phyloP scores from a whole-genome alignment of 352 stramenopile genomes.

The Phytopythium chamaehyphon region DNA sequence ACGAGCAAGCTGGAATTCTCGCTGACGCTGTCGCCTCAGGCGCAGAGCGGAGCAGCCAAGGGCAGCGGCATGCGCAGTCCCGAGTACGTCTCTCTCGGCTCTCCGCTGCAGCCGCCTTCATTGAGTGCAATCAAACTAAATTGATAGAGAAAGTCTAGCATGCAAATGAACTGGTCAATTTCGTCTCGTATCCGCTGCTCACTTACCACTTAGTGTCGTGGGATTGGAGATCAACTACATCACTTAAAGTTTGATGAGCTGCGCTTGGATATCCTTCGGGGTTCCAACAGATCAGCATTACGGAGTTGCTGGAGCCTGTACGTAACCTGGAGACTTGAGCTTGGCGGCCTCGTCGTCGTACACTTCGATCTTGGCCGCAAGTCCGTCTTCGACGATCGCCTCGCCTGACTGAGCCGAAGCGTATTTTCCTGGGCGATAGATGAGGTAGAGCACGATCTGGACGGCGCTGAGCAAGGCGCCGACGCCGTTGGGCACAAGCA shows the following conservation, averaged over 20 bases:
- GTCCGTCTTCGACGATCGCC: neutral
- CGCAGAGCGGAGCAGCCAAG: neutral
- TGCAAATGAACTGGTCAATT: no score
- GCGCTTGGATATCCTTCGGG: no score
- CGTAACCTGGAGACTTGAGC: slow-evolving; percentile 9
- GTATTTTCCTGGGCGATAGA: slow-evolving; percentile 5
- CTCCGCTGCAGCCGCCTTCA: neutral
- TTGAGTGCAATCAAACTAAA: no score
- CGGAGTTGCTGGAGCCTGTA: neutral
- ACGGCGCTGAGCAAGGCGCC: slow-evolving; percentile 17
- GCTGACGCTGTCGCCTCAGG: neutral
- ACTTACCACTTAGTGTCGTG: no score
- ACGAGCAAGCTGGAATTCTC: slow-evolving; percentile 4
- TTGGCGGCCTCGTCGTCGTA: slow-evolving; percentile 11
- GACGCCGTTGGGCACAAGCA: slow-evolving; percentile 22
- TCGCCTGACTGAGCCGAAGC: neutral
- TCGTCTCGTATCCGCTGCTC: no score
- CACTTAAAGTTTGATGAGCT: no score
- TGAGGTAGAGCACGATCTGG: slow-evolving; percentile 18
- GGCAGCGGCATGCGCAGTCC: neutral
- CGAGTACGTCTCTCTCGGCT: slow-evolving; percentile 2
- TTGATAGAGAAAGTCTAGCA: no score
- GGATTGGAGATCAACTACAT: no score
- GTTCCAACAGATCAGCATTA: no score
- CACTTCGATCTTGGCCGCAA: slow-evolving; percentile 12